phyloP scores from a whole-genome alignment of 345 rosid genomes.

The Bruguiera sexangula region DNA sequence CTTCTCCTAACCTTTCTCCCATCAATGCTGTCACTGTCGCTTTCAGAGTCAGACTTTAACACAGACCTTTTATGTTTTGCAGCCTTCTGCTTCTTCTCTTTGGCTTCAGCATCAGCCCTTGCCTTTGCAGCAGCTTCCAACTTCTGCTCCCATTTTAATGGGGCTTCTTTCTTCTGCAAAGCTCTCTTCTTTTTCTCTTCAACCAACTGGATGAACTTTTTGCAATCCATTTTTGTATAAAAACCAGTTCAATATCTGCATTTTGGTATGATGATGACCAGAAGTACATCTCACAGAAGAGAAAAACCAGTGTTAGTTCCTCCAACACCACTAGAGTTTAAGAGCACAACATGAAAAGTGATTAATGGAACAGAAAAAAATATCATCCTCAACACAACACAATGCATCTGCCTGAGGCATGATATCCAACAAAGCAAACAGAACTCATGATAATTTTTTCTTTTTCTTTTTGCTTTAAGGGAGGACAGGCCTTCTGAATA shows the following conservation, averaged over 20 bases:
- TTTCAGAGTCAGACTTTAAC: conserved; percentile 43
- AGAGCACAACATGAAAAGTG: too few species aligned
- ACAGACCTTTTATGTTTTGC: conserved; percentile 46
- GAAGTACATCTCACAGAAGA: conserved; percentile 97
- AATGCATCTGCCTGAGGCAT: too few species aligned
- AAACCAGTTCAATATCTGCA: conserved; percentile 79
- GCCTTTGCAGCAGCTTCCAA: conserved; percentile 87
- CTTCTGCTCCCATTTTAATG: conserved; percentile 94
- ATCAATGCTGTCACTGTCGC: conserved; percentile 42
- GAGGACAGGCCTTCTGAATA: too few species aligned
- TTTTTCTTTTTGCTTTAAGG: too few species aligned
- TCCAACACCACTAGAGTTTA: conserved; percentile 11
- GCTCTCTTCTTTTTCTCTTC: conserved; percentile 88
- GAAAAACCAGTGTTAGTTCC: conserved; percentile 85
- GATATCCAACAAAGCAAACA: too few species aligned
- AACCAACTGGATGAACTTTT: conserved; percentile 89
- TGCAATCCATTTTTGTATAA: conserved; percentile 75
- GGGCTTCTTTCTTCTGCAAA: conserved; percentile 81
- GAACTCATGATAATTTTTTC: too few species aligned
- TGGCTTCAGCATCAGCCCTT: conserved; percentile 59
- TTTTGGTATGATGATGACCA: conserved; percentile 69
- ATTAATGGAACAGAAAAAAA: too few species aligned
- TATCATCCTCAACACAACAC: too few species aligned
- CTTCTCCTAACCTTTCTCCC: conserved; percentile 50
- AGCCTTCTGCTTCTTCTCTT: conserved; percentile 51